Evolutionary conservation across 495 filamentous ascomycete species (phyloP).

Genomic region (Neurospora tetraspora): DNA sequence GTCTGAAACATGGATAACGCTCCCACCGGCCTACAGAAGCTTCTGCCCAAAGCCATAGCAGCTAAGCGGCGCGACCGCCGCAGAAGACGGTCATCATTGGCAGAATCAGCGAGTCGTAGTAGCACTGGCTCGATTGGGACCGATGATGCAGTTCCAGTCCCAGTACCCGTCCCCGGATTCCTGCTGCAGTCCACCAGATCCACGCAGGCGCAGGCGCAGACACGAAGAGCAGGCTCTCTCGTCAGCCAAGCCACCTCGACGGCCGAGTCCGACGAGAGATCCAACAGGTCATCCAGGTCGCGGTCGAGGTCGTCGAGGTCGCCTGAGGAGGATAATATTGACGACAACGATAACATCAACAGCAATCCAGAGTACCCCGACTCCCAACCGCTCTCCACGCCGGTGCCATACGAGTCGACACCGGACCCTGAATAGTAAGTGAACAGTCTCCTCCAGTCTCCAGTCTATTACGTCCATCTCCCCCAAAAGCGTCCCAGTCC

Average conservation of each 20-base stretch:
- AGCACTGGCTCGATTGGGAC: not conserved
- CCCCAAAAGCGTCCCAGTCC: not conserved
- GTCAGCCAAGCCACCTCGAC: not conserved
- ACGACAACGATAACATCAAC: not conserved
- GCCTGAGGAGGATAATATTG: not conserved
- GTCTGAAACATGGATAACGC: conserved; percentile 15
- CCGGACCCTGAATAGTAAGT: conserved; percentile 16
- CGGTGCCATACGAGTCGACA: conserved; percentile 1
- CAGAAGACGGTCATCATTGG: conserved; percentile 22
- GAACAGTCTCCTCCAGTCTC: no score
- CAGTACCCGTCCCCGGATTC: not conserved
- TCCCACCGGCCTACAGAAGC: conserved; percentile 35
- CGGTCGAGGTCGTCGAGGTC: not conserved
- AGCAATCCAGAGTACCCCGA: not conserved
- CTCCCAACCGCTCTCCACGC: not conserved
- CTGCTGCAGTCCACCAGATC: not conserved
- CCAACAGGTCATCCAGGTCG: not conserved
- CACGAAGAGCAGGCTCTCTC: not conserved
- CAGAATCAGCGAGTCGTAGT: conserved; percentile 12
- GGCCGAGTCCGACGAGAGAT: not conserved
- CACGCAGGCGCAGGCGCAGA: not conserved
- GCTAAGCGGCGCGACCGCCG: conserved; percentile 28
- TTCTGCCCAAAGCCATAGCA: conserved; percentile 35
- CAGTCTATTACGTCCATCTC: not conserved
- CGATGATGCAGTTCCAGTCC: not conserved